Evolutionary conservation across 306 rosid genomes (phyloP).

Genomic region (Ormosia semicastrata): DNA sequence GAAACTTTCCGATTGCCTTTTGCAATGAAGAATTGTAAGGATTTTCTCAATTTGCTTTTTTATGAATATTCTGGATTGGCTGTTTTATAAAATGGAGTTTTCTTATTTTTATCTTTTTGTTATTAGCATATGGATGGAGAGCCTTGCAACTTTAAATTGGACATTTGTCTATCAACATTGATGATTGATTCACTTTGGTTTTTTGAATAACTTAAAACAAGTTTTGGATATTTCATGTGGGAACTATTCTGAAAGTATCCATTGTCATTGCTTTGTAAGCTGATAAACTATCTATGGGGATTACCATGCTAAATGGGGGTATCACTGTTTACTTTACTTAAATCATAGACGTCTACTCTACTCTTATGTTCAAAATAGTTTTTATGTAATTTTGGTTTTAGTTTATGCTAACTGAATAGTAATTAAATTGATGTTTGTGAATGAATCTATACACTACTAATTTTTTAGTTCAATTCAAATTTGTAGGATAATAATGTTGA

Average conservation of each 20-base stretch:
- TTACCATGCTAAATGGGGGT: not conserved
- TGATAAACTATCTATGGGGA: not conserved
- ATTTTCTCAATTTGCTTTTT: not conserved
- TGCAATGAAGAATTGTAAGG: not conserved
- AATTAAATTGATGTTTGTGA: no score
- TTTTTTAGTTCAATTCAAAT: no score
- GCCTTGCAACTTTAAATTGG: not conserved
- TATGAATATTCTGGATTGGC: not conserved
- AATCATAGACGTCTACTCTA: no score
- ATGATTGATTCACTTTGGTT: not conserved
- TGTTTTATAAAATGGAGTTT: not conserved
- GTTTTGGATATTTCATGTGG: not conserved
- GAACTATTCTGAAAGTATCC: not conserved
- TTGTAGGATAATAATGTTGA: no score
- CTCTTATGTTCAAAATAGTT: no score
- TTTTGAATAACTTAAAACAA: not conserved
- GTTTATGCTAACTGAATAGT: no score
- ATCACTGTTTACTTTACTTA: not conserved
- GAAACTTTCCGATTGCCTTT: not conserved
- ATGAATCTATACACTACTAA: no score
- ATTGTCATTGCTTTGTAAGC: not conserved
- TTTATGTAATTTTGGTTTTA: no score
- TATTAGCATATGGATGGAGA: not conserved
- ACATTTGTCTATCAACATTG: not conserved
- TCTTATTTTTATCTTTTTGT: not conserved